Evolutionary conservation across 2,329 filamentous ascomycete genomes (phyloP).

Genomic region (Pseudocercospora vitis): DNA sequence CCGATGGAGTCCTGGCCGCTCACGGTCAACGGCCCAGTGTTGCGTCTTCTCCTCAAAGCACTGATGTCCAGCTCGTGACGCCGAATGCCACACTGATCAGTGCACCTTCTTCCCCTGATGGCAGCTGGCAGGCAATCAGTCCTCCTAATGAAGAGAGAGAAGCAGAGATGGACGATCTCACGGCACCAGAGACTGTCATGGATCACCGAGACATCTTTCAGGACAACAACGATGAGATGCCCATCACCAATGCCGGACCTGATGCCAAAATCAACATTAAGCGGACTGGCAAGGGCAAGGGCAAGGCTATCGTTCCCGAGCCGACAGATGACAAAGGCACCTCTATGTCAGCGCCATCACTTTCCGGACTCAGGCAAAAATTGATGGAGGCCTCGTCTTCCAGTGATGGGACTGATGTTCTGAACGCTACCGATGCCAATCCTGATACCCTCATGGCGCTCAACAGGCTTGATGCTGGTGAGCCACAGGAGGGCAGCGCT

Average conservation of each 20-base stretch:
- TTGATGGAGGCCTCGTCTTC: constrained; percentile 12
- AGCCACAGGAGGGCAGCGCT: background rate
- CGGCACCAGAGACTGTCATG: background rate
- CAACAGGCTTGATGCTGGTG: background rate
- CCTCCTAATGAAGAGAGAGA: constrained; percentile 8
- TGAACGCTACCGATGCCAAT: constrained; percentile 23
- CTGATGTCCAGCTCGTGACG: constrained; percentile 7
- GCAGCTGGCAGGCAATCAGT: constrained; percentile 21
- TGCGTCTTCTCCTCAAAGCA: constrained; percentile 3
- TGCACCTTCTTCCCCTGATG: constrained; percentile 11
- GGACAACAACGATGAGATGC: constrained; percentile 30
- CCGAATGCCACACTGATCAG: constrained; percentile 17
- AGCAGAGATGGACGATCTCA: background rate
- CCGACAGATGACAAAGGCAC: constrained; percentile 17
- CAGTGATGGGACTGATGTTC: constrained; percentile 4
- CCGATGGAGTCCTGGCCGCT: constrained; percentile 19
- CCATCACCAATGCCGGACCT: constrained; percentile 39
- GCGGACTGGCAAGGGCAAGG: constrained; percentile 31
- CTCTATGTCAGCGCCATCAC: background rate
- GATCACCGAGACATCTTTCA: constrained; percentile 17
- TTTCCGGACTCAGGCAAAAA: background rate
- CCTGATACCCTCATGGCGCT: background rate
- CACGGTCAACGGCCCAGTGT: constrained; percentile 5
- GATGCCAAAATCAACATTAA: constrained; percentile 39
- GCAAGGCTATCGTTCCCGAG: constrained; percentile 30